phyloP scores from a whole-genome alignment of 164 flowering plant species.

The Tinospora cordifolia region DNA sequence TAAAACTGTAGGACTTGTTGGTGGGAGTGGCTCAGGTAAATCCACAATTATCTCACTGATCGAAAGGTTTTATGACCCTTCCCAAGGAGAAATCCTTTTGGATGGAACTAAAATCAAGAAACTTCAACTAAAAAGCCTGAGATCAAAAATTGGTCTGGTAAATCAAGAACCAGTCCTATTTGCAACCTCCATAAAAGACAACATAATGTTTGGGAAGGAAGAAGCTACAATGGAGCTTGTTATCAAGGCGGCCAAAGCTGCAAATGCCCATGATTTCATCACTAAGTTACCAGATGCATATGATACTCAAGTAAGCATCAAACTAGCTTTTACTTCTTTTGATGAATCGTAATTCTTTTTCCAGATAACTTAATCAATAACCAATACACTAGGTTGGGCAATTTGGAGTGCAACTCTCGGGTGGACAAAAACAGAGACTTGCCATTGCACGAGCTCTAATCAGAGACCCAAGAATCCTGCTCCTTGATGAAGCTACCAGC shows the following conservation, averaged over 20 bases:
- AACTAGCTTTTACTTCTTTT: background rate
- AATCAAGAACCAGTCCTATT: constrained; percentile 40
- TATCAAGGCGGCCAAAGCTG: constrained; percentile 24
- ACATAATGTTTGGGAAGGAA: constrained; percentile 33
- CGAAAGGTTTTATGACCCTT: constrained; percentile 44
- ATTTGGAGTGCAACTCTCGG: constrained; percentile 25
- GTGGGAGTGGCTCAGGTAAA: constrained; percentile 48
- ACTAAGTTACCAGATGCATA: constrained; percentile 27
- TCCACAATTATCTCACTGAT: constrained; percentile 33
- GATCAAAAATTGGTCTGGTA: constrained; percentile 37
- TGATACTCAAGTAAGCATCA: constrained; percentile 29
- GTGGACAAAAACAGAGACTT: constrained; percentile 28
- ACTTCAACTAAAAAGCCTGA: constrained; percentile 31
- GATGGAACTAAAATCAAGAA: constrained; percentile 30
- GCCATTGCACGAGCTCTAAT: constrained; percentile 29
- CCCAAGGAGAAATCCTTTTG: constrained; percentile 31
- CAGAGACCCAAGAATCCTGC: constrained; percentile 22
- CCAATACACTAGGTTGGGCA: constrained; percentile 21
- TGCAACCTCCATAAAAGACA: constrained; percentile 37
- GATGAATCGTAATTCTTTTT: background rate
- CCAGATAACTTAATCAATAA: background rate
- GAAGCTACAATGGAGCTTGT: constrained; percentile 31
- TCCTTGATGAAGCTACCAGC: constrained; percentile 33
- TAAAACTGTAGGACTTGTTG: constrained; percentile 38
- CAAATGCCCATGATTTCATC: constrained; percentile 43